Base-by-base conservation (phyloP, 2,329 filamentous ascomycete genomes). In the Cercospora sojina region DNA sequence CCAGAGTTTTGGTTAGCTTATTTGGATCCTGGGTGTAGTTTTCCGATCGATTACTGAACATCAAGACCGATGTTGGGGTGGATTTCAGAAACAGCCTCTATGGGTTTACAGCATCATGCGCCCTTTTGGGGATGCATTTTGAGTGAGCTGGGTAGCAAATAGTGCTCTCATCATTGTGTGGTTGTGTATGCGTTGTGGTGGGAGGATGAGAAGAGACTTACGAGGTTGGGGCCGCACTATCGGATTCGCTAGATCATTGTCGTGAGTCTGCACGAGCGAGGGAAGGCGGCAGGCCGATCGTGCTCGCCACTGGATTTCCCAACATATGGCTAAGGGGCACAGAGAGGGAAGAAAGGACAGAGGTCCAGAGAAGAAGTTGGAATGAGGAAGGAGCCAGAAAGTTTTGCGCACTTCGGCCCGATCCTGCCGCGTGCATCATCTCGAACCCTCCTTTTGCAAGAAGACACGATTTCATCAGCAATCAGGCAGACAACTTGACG, bases 91-190 rank as follows among this genome's bases (percentile, higher is more conserved):
- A 63, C 60, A 63, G 60, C 60, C 60, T 63, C 60, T 63, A 63
- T 63, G 60, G 27, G 31, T 63, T 63, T 56, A 57, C 60, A 63
- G 60, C 60, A 63, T 63, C 60, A 63, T 63, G 51, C 60, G 6
- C 8, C 31, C 32, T 53, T 53, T 53, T 29, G 12, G 23, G 13
- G 43, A 27, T 27, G 60, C 60, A 63, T 63, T 63, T 63, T 63
- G 60, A 63, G 60, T 63, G 60, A 63, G 60, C 60, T 63, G 60
- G 60, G 60, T 63, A 63, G 60, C 60, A 63, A 57, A 63, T 63
- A 63, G 60, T 63, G 60, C 60, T 63, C 60, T 63, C 60, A 63
- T 63, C 60, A 63, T 63, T 57, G 47, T 61, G 41, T 60, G 20
- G 18, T 27, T 20, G 53, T 41, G 53, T 18, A 29, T 20, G 53